phyloP scores from a whole-genome alignment of 2,329 filamentous ascomycete species.

The Botrytis galanthina region DNA sequence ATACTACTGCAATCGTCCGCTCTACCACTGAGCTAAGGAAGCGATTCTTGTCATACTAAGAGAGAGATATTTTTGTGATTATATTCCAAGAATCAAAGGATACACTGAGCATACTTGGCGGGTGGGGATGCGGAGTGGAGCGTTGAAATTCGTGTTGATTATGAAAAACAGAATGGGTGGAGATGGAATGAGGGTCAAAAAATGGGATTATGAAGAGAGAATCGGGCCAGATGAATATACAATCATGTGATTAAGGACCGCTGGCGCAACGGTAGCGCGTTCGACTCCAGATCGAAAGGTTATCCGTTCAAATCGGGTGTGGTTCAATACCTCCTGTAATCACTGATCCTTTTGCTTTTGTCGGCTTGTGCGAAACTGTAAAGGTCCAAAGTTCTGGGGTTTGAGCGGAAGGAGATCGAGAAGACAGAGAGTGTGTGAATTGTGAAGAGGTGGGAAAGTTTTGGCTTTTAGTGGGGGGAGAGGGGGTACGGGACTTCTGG shows the following conservation, averaged over 20 bases:
- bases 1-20: constrained; percentile 15
- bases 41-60: not conserved
- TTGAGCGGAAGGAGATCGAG: too few relatives aligned
- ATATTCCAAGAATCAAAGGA: accelerated
- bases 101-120: not conserved
- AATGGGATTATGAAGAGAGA: accelerated
- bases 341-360: not conserved
- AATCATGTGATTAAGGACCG: constrained; percentile 16
- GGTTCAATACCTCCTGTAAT: constrained; percentile 27
- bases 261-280: constrained; percentile 32
- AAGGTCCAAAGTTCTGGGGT: accelerated
- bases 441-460: not conserved
- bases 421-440: not conserved
- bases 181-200: accelerated
- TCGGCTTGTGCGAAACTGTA: accelerated
- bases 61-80: accelerated
- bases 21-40: constrained; percentile 19
- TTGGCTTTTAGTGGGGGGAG: not conserved
- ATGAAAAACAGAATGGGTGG: not conserved
- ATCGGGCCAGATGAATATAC: accelerated
- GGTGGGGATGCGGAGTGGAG: not conserved
- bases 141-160: not conserved
- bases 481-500: not conserved
- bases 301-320: constrained; percentile 37
- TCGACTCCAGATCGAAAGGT: constrained; percentile 38